These are phyloP conservation scores for Vickermania spadyakhi DNA, from an alignment of 208 protist species.

Conservation along the genomic window DNA sequence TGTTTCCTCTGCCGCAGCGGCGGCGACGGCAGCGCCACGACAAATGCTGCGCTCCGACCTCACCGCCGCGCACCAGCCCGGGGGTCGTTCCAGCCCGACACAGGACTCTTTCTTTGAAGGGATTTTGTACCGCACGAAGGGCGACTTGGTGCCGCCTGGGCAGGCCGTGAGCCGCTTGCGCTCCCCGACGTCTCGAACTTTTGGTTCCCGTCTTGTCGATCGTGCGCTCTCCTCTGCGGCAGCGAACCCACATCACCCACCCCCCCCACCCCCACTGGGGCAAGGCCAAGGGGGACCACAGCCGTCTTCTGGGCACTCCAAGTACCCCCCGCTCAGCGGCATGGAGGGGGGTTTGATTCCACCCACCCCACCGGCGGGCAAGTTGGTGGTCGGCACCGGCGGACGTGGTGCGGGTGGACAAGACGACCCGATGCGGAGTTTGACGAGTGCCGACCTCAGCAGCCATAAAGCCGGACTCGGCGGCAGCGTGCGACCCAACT, in stretches of 20 bases:
- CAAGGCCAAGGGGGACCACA: background rate
- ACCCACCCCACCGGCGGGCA: background rate
- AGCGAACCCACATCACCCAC: too few relatives aligned
- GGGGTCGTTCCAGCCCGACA: background rate
- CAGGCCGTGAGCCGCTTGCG: conserved; percentile 37
- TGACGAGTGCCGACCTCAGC: background rate
- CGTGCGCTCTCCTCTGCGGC: background rate
- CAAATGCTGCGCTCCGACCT: background rate
- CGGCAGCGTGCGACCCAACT: background rate
- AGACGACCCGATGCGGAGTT: background rate
- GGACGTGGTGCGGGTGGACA: background rate
- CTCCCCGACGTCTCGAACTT: conserved; percentile 27
- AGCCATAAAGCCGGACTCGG: background rate
- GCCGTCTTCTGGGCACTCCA: background rate
- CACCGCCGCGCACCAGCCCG: background rate
- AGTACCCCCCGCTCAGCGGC: background rate
- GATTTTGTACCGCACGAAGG: background rate
- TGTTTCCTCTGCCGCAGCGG: background rate
- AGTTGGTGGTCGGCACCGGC: background rate
- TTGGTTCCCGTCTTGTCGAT: conserved; percentile 39
- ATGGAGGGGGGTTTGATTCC: background rate
- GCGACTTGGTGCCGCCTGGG: conserved; percentile 2
- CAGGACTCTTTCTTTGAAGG: background rate
- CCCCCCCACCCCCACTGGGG: background rate
- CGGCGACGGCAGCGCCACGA: background rate